Base-by-base conservation (phyloP, 345 rosid genomes). In the Camelina neglecta region DNA sequence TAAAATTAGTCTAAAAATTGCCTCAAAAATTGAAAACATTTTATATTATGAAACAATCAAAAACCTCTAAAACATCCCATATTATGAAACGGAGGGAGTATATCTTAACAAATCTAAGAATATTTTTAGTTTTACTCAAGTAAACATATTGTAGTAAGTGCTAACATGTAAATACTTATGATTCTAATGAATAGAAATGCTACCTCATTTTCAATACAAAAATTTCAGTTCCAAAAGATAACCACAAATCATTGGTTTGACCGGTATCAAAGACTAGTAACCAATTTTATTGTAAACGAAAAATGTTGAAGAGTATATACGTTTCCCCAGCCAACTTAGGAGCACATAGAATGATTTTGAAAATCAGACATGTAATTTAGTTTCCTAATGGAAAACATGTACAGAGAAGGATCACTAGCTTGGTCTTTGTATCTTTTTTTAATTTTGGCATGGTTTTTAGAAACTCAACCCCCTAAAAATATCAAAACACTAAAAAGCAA, bases 401-500 rank as follows among this genome's bases (percentile, higher is more conserved):
- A 76, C 31, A 61, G 11, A 75, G 42, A 69, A 69, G 35, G 44
- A 63, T 61, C 42, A 70, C 44, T 44, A 54, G 42, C 36, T 69
- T 55, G 54, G 75, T 61, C 58, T 53, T 50, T 26, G 47, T 26
- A 75, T 48, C 2, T 29, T 50, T 33, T 60, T 11, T 35, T 7
- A 50, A 16, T 18, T 41, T 38, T 42, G 63, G 71, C 65, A 76
- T 76, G 75, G 65, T 33, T 45, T 69, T 35, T 56, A 35, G 50
- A 76, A 61, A 69, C 49, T 45, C 51, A 44, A 12, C 35, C 24
- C 38, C 13, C 60, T 31, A 21, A 58, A 65, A 48, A 36, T 47
- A 76, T 69, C 12, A 76, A 62, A 76, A 65, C 58, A 70, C 2
- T 62, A 45, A 62, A 69, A 57, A 63, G 54, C 63, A 55, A 62